Conservation (phyloP, 371 early-diverging fungal species). For the Chytridium lagenaria region DNA sequence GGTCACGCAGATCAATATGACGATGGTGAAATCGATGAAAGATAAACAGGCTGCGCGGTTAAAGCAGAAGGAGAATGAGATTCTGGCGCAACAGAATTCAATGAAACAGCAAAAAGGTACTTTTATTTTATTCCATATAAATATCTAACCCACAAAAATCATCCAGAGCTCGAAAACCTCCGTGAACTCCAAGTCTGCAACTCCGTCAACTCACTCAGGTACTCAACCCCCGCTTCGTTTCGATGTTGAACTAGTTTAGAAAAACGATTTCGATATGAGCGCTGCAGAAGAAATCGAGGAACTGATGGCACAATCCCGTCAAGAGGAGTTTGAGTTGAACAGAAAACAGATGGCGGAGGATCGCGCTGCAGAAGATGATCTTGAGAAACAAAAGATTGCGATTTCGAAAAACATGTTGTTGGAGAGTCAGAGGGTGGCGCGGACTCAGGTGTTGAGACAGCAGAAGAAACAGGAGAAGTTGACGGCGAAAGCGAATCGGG, state of each 20-base stretch:
- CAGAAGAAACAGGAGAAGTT: slow-evolving; percentile 20
- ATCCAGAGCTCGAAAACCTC: slow-evolving; percentile 28
- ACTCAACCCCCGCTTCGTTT: background rate
- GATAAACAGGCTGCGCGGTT: too few relatives aligned
- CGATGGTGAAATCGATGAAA: too few relatives aligned
- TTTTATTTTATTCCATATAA: too few relatives aligned
- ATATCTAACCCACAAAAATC: background rate
- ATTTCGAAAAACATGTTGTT: background rate
- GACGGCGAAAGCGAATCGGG: slow-evolving; percentile 17
- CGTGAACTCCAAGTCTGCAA: slow-evolving; percentile 36
- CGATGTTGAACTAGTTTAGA: too few relatives aligned
- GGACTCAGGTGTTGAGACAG: background rate
- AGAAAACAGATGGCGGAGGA: slow-evolving; percentile 23
- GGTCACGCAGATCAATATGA: too few relatives aligned
- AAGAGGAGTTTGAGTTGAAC: slow-evolving; percentile 31
- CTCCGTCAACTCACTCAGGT: slow-evolving; percentile 31
- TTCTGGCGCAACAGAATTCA: too few relatives aligned
- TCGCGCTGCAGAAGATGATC: background rate
- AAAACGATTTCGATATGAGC: slow-evolving; percentile 35
- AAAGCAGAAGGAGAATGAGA: too few relatives aligned
- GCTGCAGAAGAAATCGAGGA: slow-evolving; percentile 33
- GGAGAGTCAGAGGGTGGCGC: slow-evolving; percentile 21
- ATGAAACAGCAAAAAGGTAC: too few relatives aligned
- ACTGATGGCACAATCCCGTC: slow-evolving; percentile 3
- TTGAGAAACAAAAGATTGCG: slow-evolving; percentile 22